Base-by-base conservation (phyloP, 1,284 basidiomycete genomes). In the Schizophyllum amplum region DNA sequence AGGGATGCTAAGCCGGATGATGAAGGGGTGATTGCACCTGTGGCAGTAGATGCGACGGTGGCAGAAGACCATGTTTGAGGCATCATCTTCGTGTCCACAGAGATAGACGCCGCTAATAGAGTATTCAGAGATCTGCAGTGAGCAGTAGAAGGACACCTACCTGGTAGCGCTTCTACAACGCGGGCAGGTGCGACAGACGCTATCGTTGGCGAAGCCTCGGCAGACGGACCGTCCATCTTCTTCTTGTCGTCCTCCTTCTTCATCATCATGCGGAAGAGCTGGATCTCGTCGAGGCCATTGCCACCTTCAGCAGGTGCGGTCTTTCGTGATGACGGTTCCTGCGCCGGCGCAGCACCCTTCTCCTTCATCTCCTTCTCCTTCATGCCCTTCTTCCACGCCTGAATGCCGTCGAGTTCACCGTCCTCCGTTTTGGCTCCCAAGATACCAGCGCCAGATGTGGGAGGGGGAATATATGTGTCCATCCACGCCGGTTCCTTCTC, bases 401-500 rank as follows among this genome's bases (percentile, higher is more conserved):
- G 92, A 53, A 94, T 92, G 54, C 87, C 84, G 68, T 94, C 91
- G 23, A 92, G 72, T 65, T 87, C 87, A 21, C 86, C 88, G 51
- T 82, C 79, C 33, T 70, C 69, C 47, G 72, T 71, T 60, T 81
- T 79, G 4, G 79, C 81, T 17, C 87, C 86, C 55, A 87, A 72
- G 56, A 88, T 84, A 13, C 83, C 86, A 56, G 74, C 20, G 11
- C 21, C 72, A 47, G 72, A 73, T n/a, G 78, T 67, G 47, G 77
- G 75, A 49, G 71, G 74, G 2, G 87, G 84, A 60, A 89, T 78
- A 65, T 92, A 91, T n/a, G 89, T 85, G 62, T 91, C 90, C 89
- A 94, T 92, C 91, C 91, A 94, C 17, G 91, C 91, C 21, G 91
- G 92, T 66, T 92, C 89, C 64, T 86, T 91, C 73, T 90, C 89